Conservation (phyloP, 1,284 basidiomycete genomes). For the Spongiforma sp. region DNA sequence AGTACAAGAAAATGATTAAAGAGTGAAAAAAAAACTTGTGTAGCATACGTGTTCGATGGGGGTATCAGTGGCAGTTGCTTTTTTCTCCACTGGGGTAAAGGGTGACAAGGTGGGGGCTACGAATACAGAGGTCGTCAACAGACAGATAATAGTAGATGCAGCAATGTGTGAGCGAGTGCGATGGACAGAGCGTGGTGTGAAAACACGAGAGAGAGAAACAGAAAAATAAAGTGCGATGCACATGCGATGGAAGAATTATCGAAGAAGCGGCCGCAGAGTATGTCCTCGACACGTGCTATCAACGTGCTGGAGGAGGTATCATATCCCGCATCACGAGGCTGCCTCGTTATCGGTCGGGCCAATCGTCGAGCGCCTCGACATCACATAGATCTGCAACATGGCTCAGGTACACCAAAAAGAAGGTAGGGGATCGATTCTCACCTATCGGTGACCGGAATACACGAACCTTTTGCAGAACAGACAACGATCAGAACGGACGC, state of each 20-base stretch:
- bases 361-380: slow-evolving; percentile 30
- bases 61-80: background rate
- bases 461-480: slow-evolving; percentile 26
- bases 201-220: background rate
- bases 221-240: background rate
- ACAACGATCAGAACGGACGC: slow-evolving; percentile 18
- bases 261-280: too few relatives aligned
- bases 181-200: slow-evolving; percentile 1
- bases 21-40: too few relatives aligned
- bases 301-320: too few relatives aligned
- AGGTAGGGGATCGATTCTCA: slow-evolving; percentile 9
- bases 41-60: too few relatives aligned
- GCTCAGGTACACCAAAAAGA: slow-evolving; percentile 1
- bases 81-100: background rate
- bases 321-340: background rate
- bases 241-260: too few relatives aligned
- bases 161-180: slow-evolving; percentile 5
- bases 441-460: slow-evolving; percentile 38
- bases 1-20: too few relatives aligned
- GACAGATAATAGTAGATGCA: slow-evolving; percentile 13
- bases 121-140: slow-evolving; percentile 1
- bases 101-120: background rate
- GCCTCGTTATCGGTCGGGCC: slow-evolving; percentile 24
- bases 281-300: too few relatives aligned
- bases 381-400: slow-evolving; percentile 33